Conservation (phyloP, 148 eudicot species). For the Rhododendron williamsianum region DNA sequence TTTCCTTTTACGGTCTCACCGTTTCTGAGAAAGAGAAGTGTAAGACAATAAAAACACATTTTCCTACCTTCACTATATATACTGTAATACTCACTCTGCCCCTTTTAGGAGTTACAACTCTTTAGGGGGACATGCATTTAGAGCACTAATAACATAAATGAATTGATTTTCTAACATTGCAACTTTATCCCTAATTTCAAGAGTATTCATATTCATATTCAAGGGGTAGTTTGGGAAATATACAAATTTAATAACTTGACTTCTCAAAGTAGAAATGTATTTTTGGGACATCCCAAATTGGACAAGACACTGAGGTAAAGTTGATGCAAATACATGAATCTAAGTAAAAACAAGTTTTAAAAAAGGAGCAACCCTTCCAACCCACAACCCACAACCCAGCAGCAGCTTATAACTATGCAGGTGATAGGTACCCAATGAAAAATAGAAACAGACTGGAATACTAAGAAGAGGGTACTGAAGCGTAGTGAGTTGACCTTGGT, state of each 20-base stretch:
- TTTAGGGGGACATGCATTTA: background rate
- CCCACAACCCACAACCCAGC: slow-evolving; percentile 4
- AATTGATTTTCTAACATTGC: background rate
- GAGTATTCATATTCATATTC: background rate
- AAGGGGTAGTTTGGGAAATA: background rate
- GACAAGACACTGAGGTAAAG: background rate
- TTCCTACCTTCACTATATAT: too few relatives aligned
- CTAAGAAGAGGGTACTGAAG: background rate
- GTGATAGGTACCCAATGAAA: background rate
- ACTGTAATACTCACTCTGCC: background rate
- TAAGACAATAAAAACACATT: background rate
- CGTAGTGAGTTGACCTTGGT: background rate
- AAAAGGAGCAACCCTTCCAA: background rate
- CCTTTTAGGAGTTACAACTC: background rate
- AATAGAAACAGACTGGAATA: background rate
- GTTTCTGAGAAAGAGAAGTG: background rate
- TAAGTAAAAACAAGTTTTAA: background rate
- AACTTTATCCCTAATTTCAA: background rate
- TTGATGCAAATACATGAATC: background rate
- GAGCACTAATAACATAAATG: background rate
- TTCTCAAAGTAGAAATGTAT: background rate
- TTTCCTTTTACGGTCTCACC: background rate
- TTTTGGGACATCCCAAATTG: background rate
- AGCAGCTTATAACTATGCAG: background rate
- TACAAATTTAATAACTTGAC: background rate